Evolutionary conservation across 495 filamentous ascomycete genomes (phyloP).

Genomic region (Annulohypoxylon maeteangense): DNA sequence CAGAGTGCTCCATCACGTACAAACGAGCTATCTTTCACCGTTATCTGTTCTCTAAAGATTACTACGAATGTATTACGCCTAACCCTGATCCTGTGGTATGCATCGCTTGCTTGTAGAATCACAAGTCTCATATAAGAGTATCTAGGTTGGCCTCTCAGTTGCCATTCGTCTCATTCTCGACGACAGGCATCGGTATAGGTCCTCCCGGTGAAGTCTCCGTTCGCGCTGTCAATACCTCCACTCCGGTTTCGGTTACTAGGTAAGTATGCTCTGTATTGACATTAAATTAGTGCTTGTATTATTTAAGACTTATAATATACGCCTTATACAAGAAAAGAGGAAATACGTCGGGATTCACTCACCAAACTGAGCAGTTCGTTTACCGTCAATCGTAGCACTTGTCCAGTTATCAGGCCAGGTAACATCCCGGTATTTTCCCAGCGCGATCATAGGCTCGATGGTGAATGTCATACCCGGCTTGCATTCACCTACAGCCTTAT

Average conservation of each 20-base stretch:
- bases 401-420: conserved; percentile 96
- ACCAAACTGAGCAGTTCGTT: conserved; percentile 85
- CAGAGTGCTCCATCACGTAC: neutral
- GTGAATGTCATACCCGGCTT: conserved; percentile 94
- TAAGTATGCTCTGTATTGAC: conserved; percentile 81
- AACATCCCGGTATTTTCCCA: conserved; percentile 81
- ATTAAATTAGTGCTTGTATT: conserved; percentile 25
- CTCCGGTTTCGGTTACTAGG: conserved; percentile 91
- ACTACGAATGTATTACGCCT: neutral
- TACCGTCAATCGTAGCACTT: conserved; percentile 82
- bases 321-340: neutral
- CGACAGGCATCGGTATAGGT: conserved; percentile 71
- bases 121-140: neutral
- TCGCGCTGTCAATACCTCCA: conserved; percentile 92
- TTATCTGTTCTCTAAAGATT: neutral
- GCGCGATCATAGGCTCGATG: conserved; percentile 91
- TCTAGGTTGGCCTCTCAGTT: conserved; percentile 13
- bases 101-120: neutral
- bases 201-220: conserved; percentile 85
- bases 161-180: conserved; percentile 34
- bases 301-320: neutral
- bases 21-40: neutral
- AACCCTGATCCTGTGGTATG: neutral
- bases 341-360: conserved; percentile 34
- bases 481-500: conserved; percentile 87